Percentiles rank a stretch among this genome's conserved stretches.
Evolutionary conservation across 2,329 filamentous ascomycete genomes (phyloP).

Genomic region (Colletotrichum sublineola): DNA sequence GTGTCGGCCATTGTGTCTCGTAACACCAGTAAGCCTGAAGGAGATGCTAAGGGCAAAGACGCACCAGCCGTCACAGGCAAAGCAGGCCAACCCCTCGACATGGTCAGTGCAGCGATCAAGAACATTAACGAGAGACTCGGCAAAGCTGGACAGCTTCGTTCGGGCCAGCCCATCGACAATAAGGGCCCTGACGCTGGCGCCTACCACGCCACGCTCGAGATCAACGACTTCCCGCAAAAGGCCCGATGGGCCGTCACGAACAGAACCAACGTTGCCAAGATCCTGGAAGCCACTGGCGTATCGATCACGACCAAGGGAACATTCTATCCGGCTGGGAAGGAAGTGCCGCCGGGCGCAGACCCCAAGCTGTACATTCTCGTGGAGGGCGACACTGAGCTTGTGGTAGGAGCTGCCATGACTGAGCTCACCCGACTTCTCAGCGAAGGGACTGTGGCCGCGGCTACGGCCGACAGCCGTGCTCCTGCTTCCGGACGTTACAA

Average conservation of each 20-base stretch:
- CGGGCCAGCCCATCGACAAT: slow-evolving; percentile 96
- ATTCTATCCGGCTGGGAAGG: slow-evolving; percentile 87
- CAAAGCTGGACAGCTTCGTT: slow-evolving; percentile 88
- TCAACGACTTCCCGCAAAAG: slow-evolving; percentile 99
- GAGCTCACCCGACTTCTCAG: slow-evolving; percentile 90
- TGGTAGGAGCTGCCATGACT: slow-evolving; percentile 89
- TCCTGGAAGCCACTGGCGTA: slow-evolving; percentile 92
- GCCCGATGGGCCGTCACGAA: slow-evolving; percentile 99
- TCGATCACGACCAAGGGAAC: slow-evolving; percentile 98
- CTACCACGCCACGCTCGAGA: slow-evolving; percentile 96
- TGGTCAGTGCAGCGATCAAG: slow-evolving; percentile 89
- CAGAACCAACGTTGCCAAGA: slow-evolving; percentile 97
- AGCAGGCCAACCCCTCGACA: slow-evolving; percentile 76
- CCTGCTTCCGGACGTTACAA: slow-evolving; percentile 87
- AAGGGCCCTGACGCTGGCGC: slow-evolving; percentile 97
- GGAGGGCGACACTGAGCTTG: slow-evolving; percentile 94
- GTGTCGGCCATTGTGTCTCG: slow-evolving; percentile 69
- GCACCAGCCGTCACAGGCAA: slow-evolving; percentile 67
- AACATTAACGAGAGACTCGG: slow-evolving; percentile 92
- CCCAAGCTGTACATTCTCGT: slow-evolving; percentile 99
- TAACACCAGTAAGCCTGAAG: slow-evolving; percentile 62
- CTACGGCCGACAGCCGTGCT: slow-evolving; percentile 85
- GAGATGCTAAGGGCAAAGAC: slow-evolving; percentile 50
- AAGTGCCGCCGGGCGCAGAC: slow-evolving; percentile 79
- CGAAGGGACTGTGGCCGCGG: slow-evolving; percentile 90